Conservation (phyloP, 2,329 filamentous ascomycete species). For the Neurospora sp. region DNA sequence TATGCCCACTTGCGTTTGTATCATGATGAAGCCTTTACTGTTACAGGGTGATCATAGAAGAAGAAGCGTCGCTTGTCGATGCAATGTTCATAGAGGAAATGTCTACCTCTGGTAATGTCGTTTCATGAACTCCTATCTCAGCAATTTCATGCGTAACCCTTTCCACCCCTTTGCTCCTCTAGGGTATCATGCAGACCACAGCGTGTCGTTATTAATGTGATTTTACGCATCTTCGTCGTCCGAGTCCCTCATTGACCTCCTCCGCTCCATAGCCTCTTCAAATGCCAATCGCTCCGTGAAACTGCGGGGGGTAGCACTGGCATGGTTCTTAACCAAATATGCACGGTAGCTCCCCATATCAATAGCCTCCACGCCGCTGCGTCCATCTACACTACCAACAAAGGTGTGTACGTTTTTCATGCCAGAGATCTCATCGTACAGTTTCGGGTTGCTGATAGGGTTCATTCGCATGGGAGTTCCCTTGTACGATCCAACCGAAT, state of each 20-base stretch:
- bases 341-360: slow-evolving; percentile 22
- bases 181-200: neutral
- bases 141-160: neutral
- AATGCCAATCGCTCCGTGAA: slow-evolving; percentile 25
- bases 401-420: slow-evolving; percentile 29
- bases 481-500: slow-evolving; percentile 30
- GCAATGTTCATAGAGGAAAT: neutral
- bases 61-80: neutral
- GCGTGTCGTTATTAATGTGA: neutral
- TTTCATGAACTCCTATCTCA: neutral
- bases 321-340: slow-evolving; percentile 14
- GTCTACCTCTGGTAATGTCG: neutral
- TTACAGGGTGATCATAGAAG: neutral
- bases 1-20: neutral
- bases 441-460: slow-evolving; percentile 27
- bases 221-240: slow-evolving; percentile 1
- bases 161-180: neutral
- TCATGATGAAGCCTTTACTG: neutral
- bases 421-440: slow-evolving; percentile 29
- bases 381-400: slow-evolving; percentile 31
- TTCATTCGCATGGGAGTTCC: slow-evolving; percentile 28
- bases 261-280: slow-evolving; percentile 19
- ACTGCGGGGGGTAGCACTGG: slow-evolving; percentile 20
- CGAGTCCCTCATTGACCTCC: slow-evolving; percentile 1
- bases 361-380: slow-evolving; percentile 19